Base-by-base conservation (phyloP, 1,284 basidiomycete genomes). In the Austroboletus niveus region DNA sequence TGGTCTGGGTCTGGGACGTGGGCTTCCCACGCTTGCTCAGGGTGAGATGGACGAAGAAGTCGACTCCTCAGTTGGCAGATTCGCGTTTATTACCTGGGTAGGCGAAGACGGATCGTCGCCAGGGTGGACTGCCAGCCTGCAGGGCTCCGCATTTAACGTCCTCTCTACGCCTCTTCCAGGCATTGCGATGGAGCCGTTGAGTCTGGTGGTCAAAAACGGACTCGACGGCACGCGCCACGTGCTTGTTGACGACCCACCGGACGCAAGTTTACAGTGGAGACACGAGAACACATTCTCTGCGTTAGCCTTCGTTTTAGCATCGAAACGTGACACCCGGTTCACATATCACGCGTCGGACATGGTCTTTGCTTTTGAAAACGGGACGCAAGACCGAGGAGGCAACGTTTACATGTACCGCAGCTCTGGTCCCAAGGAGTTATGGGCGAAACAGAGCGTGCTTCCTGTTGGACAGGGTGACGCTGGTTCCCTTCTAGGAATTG, bases 291-390 rank as follows among this genome's bases (percentile, higher is more conserved):
- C 94, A 0, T 92, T 86, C 66, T 87, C 92, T 5, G 96, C 94
- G 0, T 79, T 99, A 5, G 81, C 92, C 1, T 99, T 98, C 65
- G 96, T 98, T 17, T 78, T 99, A 30, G 93, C 94, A 1, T 95
- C 93, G 5, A 99, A 99, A 69, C 84, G 84, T 27, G 93, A 96
- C 68, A 84, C 88, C 1, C 81, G 90, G 12, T 92, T 94, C 70
- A 87, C 87, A 2, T 79, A 87, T 60, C 92, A 96, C 62, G 68
- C 76, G 1, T 62, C 71, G 1, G 63, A 72, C 34, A 75, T 77
- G 8, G 84, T 90, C 1, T 73, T 94, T 45, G 92, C 89, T 0
- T 92, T 97, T 59, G 94, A 96, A 65, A 82, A 83, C 53, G 87
- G 90, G 27, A 66, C 76, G 31, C 71, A 69, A 56, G 78, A 76